Percentiles rank a stretch among this genome's conserved stretches.
Evolutionary conservation across 495 filamentous ascomycete genomes (phyloP).

Genomic region (Lophiotrema nucula): DNA sequence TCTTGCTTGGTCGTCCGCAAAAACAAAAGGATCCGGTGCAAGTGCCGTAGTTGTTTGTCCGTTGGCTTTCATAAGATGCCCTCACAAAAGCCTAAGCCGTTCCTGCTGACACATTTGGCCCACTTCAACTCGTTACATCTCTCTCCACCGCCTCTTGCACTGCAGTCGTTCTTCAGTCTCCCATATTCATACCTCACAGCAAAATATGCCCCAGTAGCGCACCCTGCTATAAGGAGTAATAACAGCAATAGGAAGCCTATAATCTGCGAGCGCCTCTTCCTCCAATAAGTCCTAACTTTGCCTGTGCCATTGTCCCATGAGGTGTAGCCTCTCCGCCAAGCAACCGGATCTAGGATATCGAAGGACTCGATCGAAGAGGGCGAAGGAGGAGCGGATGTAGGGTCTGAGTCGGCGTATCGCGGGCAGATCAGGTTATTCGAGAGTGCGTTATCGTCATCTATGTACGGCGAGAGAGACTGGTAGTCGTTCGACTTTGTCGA

Average conservation of each 20-base stretch:
- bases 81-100: slow-evolving; percentile 19
- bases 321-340: slow-evolving; percentile 17
- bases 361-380: slow-evolving; percentile 24
- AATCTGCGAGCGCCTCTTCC: slow-evolving; percentile 2
- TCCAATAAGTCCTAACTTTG: slow-evolving; percentile 1
- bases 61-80: slow-evolving; percentile 6
- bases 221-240: slow-evolving; percentile 3
- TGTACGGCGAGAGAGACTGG: slow-evolving; percentile 17
- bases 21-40: too few relatives aligned
- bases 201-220: slow-evolving; percentile 3
- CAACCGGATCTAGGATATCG: slow-evolving; percentile 21
- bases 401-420: slow-evolving; percentile 22
- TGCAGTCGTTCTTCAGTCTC: slow-evolving; percentile 1
- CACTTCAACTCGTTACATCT: slow-evolving; percentile 12
- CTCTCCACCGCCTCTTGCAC: slow-evolving; percentile 1
- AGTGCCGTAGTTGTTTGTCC: too few relatives aligned
- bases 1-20: too few relatives aligned
- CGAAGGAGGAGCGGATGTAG: slow-evolving; percentile 18
- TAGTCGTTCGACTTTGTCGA: slow-evolving; percentile 3
- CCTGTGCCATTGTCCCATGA: not conserved
- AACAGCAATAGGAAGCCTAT: not conserved
- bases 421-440: slow-evolving; percentile 23
- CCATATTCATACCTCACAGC: slow-evolving; percentile 1
- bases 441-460: slow-evolving; percentile 10
- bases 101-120: slow-evolving; percentile 14